Evolutionary conservation across 768 basidiomycete genomes (phyloP), one percentile per base, ranked within the genome.

Genomic region (Cyclocybe aegerita): DNA sequence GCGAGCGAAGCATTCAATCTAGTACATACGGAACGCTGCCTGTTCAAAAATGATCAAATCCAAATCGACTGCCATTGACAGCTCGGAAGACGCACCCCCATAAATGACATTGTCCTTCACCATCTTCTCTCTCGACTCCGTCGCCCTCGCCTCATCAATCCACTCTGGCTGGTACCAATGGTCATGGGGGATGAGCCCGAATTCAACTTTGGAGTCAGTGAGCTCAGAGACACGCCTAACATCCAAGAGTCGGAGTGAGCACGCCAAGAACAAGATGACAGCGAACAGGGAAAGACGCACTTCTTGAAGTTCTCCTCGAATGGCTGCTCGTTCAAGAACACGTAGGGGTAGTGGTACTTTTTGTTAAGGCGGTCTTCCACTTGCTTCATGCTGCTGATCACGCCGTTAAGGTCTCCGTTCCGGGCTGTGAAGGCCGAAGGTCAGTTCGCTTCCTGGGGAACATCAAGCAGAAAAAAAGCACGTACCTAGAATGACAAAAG

Each of bases 291-390:
- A 50, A 17, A 45, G 1, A 57, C 74, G 39, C 53, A 85, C 82
- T 70, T 71, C 63, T 87, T 91, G 74, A 93, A 93, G 7, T 76
- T 70, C 0, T 85, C 83, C 7, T 80, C 73, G 63, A 93, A 93
- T 0, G 76, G 73, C 54, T 84, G 76, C 32, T 97, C 93, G 62
- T 95, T 95, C 48, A 97, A 74, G 68, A 95, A 91, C 36, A 89
- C 84, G 62, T 90, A 95, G 11, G 90, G 88, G 65, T 95, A 95
- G 16, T 70, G 72, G 60, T 85, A 93, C 64, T 87, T 86, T 53
- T 83, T 81, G 76, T 99, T 99, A 74, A 97, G 97, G 36, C 88
- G 74, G 62, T 91, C 87, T 70, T 98, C 96, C 70, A 90, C 78
- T 64, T 86, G 83, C 61, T 85, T 82, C 67, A 90, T 76, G 56